Conservation (phyloP, 2,329 filamentous ascomycete genomes). For the Fusarium austroafricanum region DNA sequence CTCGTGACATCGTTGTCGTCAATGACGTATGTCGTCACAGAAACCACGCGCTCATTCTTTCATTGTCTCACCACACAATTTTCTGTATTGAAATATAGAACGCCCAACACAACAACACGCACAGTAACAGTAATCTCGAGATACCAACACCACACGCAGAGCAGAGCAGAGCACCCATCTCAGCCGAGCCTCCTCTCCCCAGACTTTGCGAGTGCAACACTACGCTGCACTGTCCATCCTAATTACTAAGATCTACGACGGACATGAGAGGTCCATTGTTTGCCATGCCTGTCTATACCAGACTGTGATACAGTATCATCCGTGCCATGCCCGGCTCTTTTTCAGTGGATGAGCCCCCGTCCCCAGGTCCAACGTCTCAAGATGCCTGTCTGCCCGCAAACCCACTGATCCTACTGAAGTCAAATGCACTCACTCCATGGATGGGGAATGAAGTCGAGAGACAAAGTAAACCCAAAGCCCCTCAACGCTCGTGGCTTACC, state of each 20-base stretch:
- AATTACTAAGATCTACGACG: constrained; percentile 22
- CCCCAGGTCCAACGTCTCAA: constrained; percentile 37
- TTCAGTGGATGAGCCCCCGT: constrained; percentile 1
- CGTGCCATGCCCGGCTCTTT: constrained; percentile 15
- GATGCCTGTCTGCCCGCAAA: constrained; percentile 12
- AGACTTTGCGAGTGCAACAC: constrained; percentile 10
- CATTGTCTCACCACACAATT: constrained; percentile 41
- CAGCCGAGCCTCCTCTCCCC: constrained; percentile 8
- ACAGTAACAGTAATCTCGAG: background rate
- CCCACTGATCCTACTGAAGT: background rate
- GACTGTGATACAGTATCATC: constrained; percentile 16
- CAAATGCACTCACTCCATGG: too few species aligned
- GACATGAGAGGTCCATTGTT: constrained; percentile 15
- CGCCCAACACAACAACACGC: background rate
- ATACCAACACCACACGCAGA: too few species aligned
- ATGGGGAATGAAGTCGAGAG: background rate
- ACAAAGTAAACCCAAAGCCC: background rate
- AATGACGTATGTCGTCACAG: constrained; percentile 47
- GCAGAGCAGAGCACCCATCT: background rate
- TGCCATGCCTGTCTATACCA: constrained; percentile 3
- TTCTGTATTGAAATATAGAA: background rate
- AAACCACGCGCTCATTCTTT: constrained; percentile 45
- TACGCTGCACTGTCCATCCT: background rate
- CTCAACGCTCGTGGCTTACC: constrained; percentile 37
- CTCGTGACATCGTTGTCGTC: constrained; percentile 33